Base-by-base conservation (phyloP, 306 rosid genomes). In the Inga laurina region DNA sequence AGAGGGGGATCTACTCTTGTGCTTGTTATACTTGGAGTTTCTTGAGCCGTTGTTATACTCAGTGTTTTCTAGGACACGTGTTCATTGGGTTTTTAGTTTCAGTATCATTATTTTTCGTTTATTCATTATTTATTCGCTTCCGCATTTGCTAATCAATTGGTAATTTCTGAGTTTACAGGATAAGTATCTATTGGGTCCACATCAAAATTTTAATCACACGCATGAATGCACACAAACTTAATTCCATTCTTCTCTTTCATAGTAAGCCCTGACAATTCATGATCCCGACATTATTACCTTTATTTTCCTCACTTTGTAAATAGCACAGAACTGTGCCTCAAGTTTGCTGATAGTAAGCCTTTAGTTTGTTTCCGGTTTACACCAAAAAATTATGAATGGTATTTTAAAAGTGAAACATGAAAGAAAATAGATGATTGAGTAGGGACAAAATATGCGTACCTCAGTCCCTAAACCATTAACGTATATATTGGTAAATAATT, bases 391-490 rank as follows among this genome's bases (percentile, higher is more conserved):
- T 67, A 74, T 75, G 78, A 49, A 30, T n/a, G 27, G 39, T 13
- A 39, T 56, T 39, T n/a, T 39, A n/a, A 34, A 61, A 39, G 52
- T 35, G 49, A 39, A n/a, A 48, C 41, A 66, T 16, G 27, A 70
- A 66, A 74, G 57, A 64, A 19, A 82, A 30, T 37, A 11, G 69
- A 59, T 43, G 34, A 67, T 22, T 37, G 66, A 83, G 45, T 8
- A 37, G 61, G 22, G 51, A 66, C 62, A 75, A 79, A 75, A 57
- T n/a, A 70, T 80, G 18, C 57, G 61, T 89, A 97, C 99, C 99
- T 94, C 97, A 49, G 76, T 64, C 72, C 95, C 98, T 1, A 8
- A 87, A 68, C 91, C 99, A 80, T 89, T 94, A 62, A 65, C 93
- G 71, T 90, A 89, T 54, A 96, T 83, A 80, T 94, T 89, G 48